Evolutionary conservation across 768 basidiomycete species (phyloP).

Genomic region (Lactarius pseudohatsudake): DNA sequence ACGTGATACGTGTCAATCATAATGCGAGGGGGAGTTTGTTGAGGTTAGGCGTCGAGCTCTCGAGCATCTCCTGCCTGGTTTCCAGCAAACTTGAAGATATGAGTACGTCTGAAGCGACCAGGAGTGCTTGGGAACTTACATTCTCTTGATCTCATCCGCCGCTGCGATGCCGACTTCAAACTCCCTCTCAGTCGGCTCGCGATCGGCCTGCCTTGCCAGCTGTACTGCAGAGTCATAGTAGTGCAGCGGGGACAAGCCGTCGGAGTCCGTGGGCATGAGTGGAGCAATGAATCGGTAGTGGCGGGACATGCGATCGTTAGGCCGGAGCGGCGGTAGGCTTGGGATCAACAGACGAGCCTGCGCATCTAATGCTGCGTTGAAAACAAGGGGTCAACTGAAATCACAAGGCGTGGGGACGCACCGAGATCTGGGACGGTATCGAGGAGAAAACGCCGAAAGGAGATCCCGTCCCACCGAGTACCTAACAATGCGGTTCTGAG

Average conservation of each 20-base stretch:
- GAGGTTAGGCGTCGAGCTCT: conserved; percentile 51
- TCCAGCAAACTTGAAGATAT: conserved; percentile 51
- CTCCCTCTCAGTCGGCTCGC: conserved; percentile 66
- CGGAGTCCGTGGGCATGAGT: conserved; percentile 54
- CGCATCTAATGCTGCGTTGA: conserved; percentile 45
- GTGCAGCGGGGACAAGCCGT: conserved; percentile 66
- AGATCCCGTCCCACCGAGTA: conserved; percentile 56
- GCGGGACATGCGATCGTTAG: conserved; percentile 73
- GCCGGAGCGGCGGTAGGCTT: conserved; percentile 64
- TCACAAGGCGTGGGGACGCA: conserved; percentile 36
- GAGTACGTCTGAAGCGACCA: conserved; percentile 10
- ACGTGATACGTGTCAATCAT: background rate
- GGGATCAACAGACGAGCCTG: conserved; percentile 74
- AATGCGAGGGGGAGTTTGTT: conserved; percentile 10
- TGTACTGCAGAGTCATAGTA: conserved; percentile 79
- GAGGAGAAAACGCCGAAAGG: conserved; percentile 67
- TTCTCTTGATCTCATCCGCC: conserved; percentile 57
- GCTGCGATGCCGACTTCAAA: conserved; percentile 63
- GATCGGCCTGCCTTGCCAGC: conserved; percentile 58
- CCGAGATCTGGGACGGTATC: conserved; percentile 72
- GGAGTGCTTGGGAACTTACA: conserved; percentile 44
- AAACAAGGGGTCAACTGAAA: background rate
- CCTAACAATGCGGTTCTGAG: conserved; percentile 39
- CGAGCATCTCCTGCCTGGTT: conserved; percentile 63
- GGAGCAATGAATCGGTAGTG: conserved; percentile 78